A percentile compares a stretch with the other conserved stretches of the same genome.
These are phyloP conservation scores for Schwanniomyces polymorphus DNA, from an alignment of 805 yeast genomes.

Conservation along the genomic window DNA sequence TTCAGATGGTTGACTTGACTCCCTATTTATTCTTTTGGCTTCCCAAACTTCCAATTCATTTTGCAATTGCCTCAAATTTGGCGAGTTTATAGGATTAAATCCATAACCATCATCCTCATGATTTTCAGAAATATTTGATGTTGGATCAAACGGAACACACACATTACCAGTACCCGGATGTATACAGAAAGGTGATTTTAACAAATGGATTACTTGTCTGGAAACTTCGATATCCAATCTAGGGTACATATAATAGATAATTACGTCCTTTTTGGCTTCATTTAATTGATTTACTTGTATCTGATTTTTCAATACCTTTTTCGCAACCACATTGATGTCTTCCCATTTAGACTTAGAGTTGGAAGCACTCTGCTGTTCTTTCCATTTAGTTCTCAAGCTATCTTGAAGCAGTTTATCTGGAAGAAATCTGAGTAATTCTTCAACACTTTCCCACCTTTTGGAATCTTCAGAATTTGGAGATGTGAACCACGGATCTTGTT, in stretches of 20 bases:
- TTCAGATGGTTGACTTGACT: slow-evolving; percentile 22
- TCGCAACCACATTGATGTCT: slow-evolving; percentile 61
- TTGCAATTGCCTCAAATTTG: slow-evolving; percentile 66
- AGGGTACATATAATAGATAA: slow-evolving; percentile 82
- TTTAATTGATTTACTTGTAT: slow-evolving; percentile 48
- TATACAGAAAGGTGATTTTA: slow-evolving; percentile 94
- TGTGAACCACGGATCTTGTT: slow-evolving; percentile 83
- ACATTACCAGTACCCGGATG: slow-evolving; percentile 96
- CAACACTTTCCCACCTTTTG: slow-evolving; percentile 47
- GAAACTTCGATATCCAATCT: slow-evolving; percentile 93
- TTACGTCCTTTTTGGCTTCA: slow-evolving; percentile 80
- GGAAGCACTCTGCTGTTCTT: slow-evolving; percentile 21
- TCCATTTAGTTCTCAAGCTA: slow-evolving; percentile 62
- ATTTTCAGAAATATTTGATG: slow-evolving; percentile 31
- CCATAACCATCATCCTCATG: slow-evolving; percentile 42
- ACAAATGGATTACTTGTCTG: slow-evolving; percentile 81
- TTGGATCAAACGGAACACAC: slow-evolving; percentile 82
- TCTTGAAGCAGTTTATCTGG: slow-evolving; percentile 60
- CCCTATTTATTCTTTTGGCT: slow-evolving; percentile 27
- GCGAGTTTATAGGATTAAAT: slow-evolving; percentile 80
- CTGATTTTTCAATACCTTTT: slow-evolving; percentile 43
- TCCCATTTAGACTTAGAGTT: slow-evolving; percentile 73
- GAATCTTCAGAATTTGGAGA: slow-evolving; percentile 38
- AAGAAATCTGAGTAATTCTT: slow-evolving; percentile 58
- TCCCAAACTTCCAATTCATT: slow-evolving; percentile 60